Conservation (phyloP, 2,329 filamentous ascomycete species). For the Aspergillus fructus region DNA sequence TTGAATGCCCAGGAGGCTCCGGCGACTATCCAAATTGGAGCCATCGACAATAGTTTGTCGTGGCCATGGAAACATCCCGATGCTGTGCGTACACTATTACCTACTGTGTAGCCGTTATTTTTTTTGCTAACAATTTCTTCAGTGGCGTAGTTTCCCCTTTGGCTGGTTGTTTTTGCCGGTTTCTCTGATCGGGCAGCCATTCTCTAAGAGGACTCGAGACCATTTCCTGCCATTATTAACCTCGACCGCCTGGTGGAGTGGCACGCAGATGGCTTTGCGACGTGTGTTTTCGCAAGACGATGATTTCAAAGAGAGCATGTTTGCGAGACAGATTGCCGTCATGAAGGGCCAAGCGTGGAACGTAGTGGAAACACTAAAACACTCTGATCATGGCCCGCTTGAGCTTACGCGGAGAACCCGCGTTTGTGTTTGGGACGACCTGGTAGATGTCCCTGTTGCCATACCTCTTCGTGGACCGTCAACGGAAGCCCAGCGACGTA, state of each 20-base stretch:
- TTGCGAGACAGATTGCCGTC: constrained; percentile 94
- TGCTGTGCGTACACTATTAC: constrained; percentile 56
- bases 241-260: constrained; percentile 94
- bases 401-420: constrained; percentile 87
- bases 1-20: constrained; percentile 44
- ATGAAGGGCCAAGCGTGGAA: constrained; percentile 99
- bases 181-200: constrained; percentile 91
- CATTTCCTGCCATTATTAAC: constrained; percentile 96
- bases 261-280: constrained; percentile 83
- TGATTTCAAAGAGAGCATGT: constrained; percentile 99
- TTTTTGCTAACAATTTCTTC: constrained; percentile 21
- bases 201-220: constrained; percentile 87
- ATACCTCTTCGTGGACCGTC: constrained; percentile 84
- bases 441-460: constrained; percentile 92
- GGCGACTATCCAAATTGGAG: constrained; percentile 74
- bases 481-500: constrained; percentile 74
- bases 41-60: constrained; percentile 95
- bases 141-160: constrained; percentile 88
- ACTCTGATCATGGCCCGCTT: constrained; percentile 84
- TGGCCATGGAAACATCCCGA: constrained; percentile 99
- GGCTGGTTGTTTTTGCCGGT: constrained; percentile 98
- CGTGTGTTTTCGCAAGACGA: constrained; percentile 86
- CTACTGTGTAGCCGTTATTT: background rate
- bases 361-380: constrained; percentile 95
- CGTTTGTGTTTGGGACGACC: constrained; percentile 96